phyloP scores from a whole-genome alignment of 768 basidiomycete species.

The Ephemerocybe angulata region DNA sequence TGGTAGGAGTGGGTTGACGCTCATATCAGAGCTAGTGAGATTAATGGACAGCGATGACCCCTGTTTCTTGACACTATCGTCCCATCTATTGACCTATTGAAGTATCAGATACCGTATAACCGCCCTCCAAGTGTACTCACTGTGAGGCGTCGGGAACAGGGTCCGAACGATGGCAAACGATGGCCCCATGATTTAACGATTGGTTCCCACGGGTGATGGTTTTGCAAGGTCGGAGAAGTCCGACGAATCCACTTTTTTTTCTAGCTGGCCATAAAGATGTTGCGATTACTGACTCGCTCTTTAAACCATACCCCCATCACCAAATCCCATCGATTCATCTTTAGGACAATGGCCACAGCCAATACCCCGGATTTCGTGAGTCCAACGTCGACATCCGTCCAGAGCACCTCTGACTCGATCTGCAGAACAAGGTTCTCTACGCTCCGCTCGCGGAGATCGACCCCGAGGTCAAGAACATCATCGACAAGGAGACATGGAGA shows the following conservation, averaged over 20 bases:
- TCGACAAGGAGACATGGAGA: constrained; percentile 98
- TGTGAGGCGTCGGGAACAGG: not conserved
- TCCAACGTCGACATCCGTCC: constrained; percentile 10
- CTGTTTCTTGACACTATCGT: too few relatives aligned
- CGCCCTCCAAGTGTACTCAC: not conserved
- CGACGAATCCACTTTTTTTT: constrained; percentile 21
- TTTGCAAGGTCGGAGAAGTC: constrained; percentile 24
- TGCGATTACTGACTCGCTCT: constrained; percentile 36
- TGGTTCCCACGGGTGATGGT: not conserved
- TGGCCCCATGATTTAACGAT: not conserved
- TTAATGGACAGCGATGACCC: too few relatives aligned
- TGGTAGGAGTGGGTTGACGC: too few relatives aligned
- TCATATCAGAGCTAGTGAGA: too few relatives aligned
- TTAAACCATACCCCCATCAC: constrained; percentile 32
- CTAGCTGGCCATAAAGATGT: constrained; percentile 26
- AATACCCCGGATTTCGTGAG: constrained; percentile 62
- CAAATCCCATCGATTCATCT: constrained; percentile 23
- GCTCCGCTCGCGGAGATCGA: constrained; percentile 84
- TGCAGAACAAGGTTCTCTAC: constrained; percentile 90
- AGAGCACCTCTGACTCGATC: constrained; percentile 7
- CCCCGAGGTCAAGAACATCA: constrained; percentile 94
- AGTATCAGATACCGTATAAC: not conserved
- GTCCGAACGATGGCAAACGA: not conserved
- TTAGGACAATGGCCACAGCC: constrained; percentile 56
- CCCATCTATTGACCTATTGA: too few relatives aligned